phyloP scores from a whole-genome alignment of 495 filamentous ascomycete genomes.

The Chlorociboria aeruginascens region DNA sequence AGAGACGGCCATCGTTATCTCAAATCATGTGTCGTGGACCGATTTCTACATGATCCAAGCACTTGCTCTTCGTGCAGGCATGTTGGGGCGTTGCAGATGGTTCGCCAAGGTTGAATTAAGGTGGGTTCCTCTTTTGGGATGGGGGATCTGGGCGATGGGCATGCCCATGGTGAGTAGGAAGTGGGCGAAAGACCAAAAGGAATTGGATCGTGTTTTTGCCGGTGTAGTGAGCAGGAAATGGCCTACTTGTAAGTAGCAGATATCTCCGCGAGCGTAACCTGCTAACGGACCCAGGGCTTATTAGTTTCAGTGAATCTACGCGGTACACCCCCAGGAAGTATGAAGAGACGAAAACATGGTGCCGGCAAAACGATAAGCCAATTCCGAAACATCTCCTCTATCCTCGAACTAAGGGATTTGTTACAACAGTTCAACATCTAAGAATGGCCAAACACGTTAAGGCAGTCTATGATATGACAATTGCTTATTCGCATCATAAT shows the following conservation, averaged over 20 bases:
- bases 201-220: constrained; percentile 40
- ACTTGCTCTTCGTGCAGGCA: constrained; percentile 35
- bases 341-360: constrained; percentile 34
- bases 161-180: constrained; percentile 46
- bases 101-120: constrained; percentile 44
- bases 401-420: constrained; percentile 43
- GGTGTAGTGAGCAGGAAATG: constrained; percentile 32
- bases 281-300: constrained; percentile 33
- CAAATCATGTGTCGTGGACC: constrained; percentile 45
- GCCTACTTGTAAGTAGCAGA: constrained; percentile 39
- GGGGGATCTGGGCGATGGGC: constrained; percentile 49
- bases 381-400: constrained; percentile 42
- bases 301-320: constrained; percentile 47
- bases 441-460: constrained; percentile 38
- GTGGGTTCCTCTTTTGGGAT: constrained; percentile 44
- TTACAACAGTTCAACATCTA: constrained; percentile 40
- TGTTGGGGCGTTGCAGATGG: constrained; percentile 45
- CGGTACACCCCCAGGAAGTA: constrained; percentile 41
- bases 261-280: background rate
- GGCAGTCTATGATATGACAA: constrained; percentile 45
- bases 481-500: constrained; percentile 37
- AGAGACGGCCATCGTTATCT: constrained; percentile 43
- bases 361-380: constrained; percentile 30
- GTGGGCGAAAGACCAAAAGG: constrained; percentile 39
- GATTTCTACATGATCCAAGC: constrained; percentile 51